A percentile compares a stretch with the other conserved stretches of the same genome.
Conservation (phyloP, 1,284 basidiomycete species). For the Caloboletus inedulis region DNA sequence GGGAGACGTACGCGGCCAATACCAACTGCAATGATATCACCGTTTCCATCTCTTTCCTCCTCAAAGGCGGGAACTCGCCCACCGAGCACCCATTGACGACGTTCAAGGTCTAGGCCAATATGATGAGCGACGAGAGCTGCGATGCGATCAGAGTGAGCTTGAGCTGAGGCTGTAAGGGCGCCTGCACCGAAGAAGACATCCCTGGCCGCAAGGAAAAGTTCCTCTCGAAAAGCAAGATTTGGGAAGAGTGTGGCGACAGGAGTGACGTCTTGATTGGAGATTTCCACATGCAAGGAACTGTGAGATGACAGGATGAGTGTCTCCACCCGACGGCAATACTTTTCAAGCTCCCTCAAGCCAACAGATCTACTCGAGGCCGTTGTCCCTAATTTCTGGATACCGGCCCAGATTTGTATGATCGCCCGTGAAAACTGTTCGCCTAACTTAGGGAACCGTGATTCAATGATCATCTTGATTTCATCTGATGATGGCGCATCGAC, state of each 20-base stretch:
- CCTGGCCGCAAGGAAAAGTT: constrained; percentile 85
- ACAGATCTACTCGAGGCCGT: constrained; percentile 56
- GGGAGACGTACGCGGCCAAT: constrained; percentile 56
- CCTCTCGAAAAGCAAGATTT: constrained; percentile 83
- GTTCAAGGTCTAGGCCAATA: constrained; percentile 64
- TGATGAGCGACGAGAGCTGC: constrained; percentile 56
- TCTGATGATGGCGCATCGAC: constrained; percentile 57
- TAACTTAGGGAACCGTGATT: constrained; percentile 63
- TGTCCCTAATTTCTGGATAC: constrained; percentile 46
- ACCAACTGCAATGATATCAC: constrained; percentile 50
- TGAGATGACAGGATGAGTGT: constrained; percentile 52
- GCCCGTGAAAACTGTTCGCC: constrained; percentile 45
- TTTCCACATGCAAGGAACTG: constrained; percentile 45
- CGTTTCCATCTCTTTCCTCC: constrained; percentile 64
- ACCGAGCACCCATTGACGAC: constrained; percentile 52
- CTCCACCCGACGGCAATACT: constrained; percentile 79
- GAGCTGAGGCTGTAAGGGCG: constrained; percentile 51
- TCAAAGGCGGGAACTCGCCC: constrained; percentile 69
- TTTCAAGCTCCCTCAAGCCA: constrained; percentile 86
- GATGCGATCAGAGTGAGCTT: constrained; percentile 48
- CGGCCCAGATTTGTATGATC: constrained; percentile 64
- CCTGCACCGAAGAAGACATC: constrained; percentile 91
- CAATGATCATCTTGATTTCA: constrained; percentile 71
- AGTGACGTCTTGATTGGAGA: constrained; percentile 21
- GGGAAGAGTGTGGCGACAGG: constrained; percentile 45